Percentiles rank a stretch among this genome's conserved stretches.
Evolutionary conservation across 2,329 filamentous ascomycete species (phyloP).

Genomic region (Aureobasidium sp.): DNA sequence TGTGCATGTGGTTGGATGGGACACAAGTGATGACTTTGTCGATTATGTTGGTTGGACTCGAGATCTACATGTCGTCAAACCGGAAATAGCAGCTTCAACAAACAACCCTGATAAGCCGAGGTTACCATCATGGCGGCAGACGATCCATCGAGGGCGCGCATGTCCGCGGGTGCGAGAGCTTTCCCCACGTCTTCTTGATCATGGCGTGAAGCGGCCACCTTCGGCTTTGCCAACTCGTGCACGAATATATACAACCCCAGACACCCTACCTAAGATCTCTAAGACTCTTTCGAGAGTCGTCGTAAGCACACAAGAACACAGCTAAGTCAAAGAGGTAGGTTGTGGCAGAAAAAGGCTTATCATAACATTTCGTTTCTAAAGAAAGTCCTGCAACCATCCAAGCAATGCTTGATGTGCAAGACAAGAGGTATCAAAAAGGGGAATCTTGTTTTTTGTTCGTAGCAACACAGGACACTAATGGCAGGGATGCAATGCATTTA

Average conservation of each 20-base stretch:
- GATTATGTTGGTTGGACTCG: background rate
- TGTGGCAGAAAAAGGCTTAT: background rate
- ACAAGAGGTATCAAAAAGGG: background rate
- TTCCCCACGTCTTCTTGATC: background rate
- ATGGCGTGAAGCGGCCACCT: background rate
- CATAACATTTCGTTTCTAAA: slow-evolving; percentile 9
- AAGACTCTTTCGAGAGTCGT: background rate
- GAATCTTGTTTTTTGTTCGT: background rate
- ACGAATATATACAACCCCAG: background rate
- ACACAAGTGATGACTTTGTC: background rate
- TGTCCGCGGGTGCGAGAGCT: background rate
- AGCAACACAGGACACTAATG: background rate
- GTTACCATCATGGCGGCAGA: background rate
- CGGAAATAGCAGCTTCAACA: background rate
- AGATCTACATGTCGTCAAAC: background rate
- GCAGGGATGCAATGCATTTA: slow-evolving; percentile 8
- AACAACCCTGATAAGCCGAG: background rate
- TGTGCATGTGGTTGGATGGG: background rate
- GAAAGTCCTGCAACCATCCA: background rate
- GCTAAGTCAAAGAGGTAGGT: background rate
- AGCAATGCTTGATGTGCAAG: background rate
- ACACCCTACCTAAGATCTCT: background rate
- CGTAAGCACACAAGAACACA: slow-evolving; percentile 14
- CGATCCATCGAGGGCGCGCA: background rate
- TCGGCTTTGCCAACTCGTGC: background rate